These are phyloP conservation scores for Juglanconis juglandina DNA, from an alignment of 2,329 filamentous ascomycete genomes.

Conservation along the genomic window DNA sequence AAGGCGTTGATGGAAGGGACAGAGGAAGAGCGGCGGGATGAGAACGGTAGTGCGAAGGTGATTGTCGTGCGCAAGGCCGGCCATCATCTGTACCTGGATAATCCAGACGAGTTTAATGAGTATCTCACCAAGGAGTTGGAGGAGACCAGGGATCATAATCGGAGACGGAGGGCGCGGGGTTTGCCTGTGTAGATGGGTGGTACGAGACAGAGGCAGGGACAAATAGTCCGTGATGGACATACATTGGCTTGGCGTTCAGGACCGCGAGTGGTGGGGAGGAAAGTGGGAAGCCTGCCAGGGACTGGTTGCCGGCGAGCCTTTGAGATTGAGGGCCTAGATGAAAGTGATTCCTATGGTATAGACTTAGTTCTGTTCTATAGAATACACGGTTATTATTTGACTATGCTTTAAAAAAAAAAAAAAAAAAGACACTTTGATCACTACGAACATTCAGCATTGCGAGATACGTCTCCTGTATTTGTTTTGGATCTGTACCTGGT, in stretches of 20 bases:
- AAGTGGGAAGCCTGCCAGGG: background rate
- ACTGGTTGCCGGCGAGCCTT: too few relatives aligned
- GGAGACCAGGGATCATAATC: slow-evolving; percentile 37
- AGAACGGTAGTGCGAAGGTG: slow-evolving; percentile 81
- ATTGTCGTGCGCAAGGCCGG: slow-evolving; percentile 65
- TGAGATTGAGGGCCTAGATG: too few relatives aligned
- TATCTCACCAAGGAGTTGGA: slow-evolving; percentile 52
- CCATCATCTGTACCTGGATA: slow-evolving; percentile 59
- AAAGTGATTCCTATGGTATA: too few relatives aligned
- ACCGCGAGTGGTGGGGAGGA: background rate
- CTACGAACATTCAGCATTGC: too few relatives aligned
- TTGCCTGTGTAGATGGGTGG: background rate
- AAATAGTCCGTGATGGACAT: background rate
- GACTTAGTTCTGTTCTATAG: too few relatives aligned
- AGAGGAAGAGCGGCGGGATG: slow-evolving; percentile 63
- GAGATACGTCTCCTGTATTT: too few relatives aligned
- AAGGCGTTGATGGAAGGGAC: slow-evolving; percentile 60
- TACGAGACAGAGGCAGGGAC: background rate
- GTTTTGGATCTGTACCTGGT: too few relatives aligned
- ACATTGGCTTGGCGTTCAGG: slow-evolving; percentile 12
- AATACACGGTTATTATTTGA: too few relatives aligned
- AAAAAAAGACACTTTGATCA: too few relatives aligned
- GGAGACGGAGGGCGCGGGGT: slow-evolving; percentile 15
- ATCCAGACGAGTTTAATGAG: slow-evolving; percentile 55
- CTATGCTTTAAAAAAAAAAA: too few relatives aligned